These are phyloP conservation scores for Trichoderma hamatum DNA, from an alignment of 2,329 filamentous ascomycete species.

Conservation along the genomic window DNA sequence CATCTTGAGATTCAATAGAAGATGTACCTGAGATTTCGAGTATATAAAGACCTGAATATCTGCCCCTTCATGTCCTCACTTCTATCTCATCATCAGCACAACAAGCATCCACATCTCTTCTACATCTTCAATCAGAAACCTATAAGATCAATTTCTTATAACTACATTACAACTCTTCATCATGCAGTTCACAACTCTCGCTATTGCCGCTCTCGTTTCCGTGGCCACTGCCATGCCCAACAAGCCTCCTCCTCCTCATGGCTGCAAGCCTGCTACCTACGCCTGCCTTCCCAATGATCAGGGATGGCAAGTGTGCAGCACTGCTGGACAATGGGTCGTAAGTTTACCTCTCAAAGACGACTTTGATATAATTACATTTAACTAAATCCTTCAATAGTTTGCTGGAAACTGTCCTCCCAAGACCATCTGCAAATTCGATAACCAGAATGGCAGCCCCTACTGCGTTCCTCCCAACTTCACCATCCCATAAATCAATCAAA, in stretches of 20 bases:
- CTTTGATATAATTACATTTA: not conserved
- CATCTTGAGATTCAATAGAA: not conserved
- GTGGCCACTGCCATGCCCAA: slow-evolving; percentile 27
- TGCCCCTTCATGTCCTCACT: slow-evolving; percentile 3
- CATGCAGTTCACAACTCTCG: slow-evolving; percentile 39
- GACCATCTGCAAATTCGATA: slow-evolving; percentile 43
- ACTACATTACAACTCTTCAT: slow-evolving; percentile 29
- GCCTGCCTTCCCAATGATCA: slow-evolving; percentile 34
- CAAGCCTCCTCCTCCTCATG: slow-evolving; percentile 9
- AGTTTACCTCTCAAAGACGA: slow-evolving; percentile 31
- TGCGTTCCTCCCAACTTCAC: slow-evolving; percentile 41
- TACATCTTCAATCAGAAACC: slow-evolving; percentile 25
- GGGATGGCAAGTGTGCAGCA: slow-evolving; percentile 43
- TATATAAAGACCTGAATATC: slow-evolving; percentile 25
- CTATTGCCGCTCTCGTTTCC: slow-evolving; percentile 32
- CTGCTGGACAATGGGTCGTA: slow-evolving; percentile 39
- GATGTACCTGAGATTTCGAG: not conserved
- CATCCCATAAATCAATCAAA: slow-evolving; percentile 20
- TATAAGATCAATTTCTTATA: slow-evolving; percentile 15
- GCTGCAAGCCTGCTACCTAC: slow-evolving; percentile 44
- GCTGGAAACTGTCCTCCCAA: slow-evolving; percentile 42
- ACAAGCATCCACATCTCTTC: slow-evolving; percentile 13
- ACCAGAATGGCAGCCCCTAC: slow-evolving; percentile 43
- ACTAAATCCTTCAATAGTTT: slow-evolving; percentile 31
- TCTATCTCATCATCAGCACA: slow-evolving; percentile 16